Evolutionary conservation across 768 basidiomycete species (phyloP).

Genomic region (Vararia minispora): DNA sequence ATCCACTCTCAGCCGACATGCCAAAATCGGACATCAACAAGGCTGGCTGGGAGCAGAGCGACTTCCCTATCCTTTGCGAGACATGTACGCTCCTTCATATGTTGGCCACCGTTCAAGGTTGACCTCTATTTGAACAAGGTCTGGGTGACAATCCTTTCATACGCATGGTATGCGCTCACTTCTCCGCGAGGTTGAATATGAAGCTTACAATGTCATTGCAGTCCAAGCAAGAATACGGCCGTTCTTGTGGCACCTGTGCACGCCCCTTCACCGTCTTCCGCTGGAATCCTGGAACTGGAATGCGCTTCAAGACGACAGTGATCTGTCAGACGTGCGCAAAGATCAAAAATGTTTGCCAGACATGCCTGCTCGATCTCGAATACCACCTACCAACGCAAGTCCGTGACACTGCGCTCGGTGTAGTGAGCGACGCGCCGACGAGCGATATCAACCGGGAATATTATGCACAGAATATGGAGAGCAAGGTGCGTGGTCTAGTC

Average conservation of each 20-base stretch:
- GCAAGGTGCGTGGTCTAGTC: slow-evolving; percentile 41
- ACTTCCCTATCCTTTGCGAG: slow-evolving; percentile 90
- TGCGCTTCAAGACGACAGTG: slow-evolving; percentile 93
- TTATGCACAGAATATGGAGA: slow-evolving; percentile 86
- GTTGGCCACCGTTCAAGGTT: neutral
- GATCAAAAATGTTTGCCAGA: slow-evolving; percentile 94
- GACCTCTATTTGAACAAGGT: slow-evolving; percentile 31
- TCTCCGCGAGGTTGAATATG: neutral
- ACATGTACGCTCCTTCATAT: slow-evolving; percentile 47
- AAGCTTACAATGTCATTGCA: slow-evolving; percentile 19
- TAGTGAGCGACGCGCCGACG: slow-evolving; percentile 81
- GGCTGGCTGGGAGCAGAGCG: slow-evolving; percentile 88
- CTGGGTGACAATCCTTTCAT: slow-evolving; percentile 87
- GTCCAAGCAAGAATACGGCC: slow-evolving; percentile 96
- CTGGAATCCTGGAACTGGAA: slow-evolving; percentile 94
- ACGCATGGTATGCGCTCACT: slow-evolving; percentile 63
- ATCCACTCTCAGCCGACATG: slow-evolving; percentile 24
- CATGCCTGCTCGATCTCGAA: slow-evolving; percentile 92
- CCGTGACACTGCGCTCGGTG: slow-evolving; percentile 84
- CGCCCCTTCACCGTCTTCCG: slow-evolving; percentile 95
- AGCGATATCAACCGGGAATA: slow-evolving; percentile 97
- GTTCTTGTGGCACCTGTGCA: slow-evolving; percentile 95
- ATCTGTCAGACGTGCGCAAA: slow-evolving; percentile 97
- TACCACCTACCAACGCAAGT: slow-evolving; percentile 96
- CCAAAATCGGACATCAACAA: slow-evolving; percentile 90